A percentile compares a stretch with the other conserved stretches of the same genome.
Conservation (phyloP, 2,329 filamentous ascomycete species). For the Teratosphaeria zuluensis region DNA sequence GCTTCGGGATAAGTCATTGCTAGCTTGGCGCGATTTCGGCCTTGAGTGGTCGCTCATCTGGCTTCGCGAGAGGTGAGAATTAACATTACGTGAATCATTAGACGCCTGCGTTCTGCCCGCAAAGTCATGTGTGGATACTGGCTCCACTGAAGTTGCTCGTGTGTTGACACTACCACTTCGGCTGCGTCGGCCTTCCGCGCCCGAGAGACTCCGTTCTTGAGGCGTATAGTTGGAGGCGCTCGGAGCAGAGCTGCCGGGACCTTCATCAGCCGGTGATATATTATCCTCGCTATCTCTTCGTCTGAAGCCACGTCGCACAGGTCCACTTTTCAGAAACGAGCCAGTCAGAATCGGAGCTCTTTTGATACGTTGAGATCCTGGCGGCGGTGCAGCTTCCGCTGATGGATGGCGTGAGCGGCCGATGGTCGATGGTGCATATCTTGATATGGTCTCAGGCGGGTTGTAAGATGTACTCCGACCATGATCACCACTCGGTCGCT, state of each 20-base stretch:
- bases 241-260: constrained; percentile 15
- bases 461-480: constrained; percentile 28
- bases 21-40: constrained; percentile 19
- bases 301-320: constrained; percentile 61
- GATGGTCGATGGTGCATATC: constrained; percentile 34
- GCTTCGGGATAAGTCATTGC: constrained; percentile 16
- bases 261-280: constrained; percentile 29
- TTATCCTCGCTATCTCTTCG: constrained; percentile 46
- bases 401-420: constrained; percentile 38
- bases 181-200: constrained; percentile 16
- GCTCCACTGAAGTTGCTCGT: constrained; percentile 24
- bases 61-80: constrained; percentile 15
- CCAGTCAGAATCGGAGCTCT: constrained; percentile 65
- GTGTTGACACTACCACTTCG: constrained; percentile 22
- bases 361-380: constrained; percentile 69
- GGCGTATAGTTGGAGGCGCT: constrained; percentile 18
- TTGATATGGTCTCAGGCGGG: constrained; percentile 39
- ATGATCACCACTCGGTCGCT: constrained; percentile 14
- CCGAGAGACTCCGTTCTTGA: constrained; percentile 16
- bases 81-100: constrained; percentile 19
- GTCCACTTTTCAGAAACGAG: constrained; percentile 63
- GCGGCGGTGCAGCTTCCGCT: constrained; percentile 55
- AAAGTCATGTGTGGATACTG: constrained; percentile 27
- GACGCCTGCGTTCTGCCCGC: constrained; percentile 15
- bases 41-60: constrained; percentile 19